Base-by-base conservation (phyloP, 1,284 basidiomycete species). In the Ganoderma meredithae region DNA sequence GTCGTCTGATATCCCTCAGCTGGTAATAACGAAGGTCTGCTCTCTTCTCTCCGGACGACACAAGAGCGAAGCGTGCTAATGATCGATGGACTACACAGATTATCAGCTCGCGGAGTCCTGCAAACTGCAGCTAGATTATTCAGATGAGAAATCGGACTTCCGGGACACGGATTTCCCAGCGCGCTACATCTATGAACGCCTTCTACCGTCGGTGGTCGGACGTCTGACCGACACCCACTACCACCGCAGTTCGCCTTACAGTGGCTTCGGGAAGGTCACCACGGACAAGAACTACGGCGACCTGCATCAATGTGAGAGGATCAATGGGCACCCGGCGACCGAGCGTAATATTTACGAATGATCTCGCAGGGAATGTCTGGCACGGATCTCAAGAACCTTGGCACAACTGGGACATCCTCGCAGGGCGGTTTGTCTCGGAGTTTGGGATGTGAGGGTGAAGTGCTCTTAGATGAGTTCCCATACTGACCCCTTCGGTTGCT, bases 391-490 rank as follows among this genome's bases (percentile, higher is more conserved):
- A 96, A 78, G 92, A 96, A 75, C 90, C 94, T 0, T 97, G 95
- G 93, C 88, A 93, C 70, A 92, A 95, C 72, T 97, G 95, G 93
- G 93, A 95, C 75, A 89, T 88, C 62, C 86, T 97, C 17, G 85
- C 92, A 0, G 94, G 94, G 56, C 88, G 95, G 49, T 96, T 96
- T 79, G 93, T 96, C 33, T 95, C 93, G n/a, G 93, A 95, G 76
- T 94, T 95, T 74, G 93, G 93, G 73, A 95, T 94, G 94, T 92
- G 75, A 72, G 90, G 22, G 19, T 19, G 13, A 3, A 15, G n/a
- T 41, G 36, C 33, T 53, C 43, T 58, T 52, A 41, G 47, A 43
- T 36, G 33, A 31, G 17, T 63, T 44, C 63, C 40, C 25, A 53
- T 61, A 47, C 52, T 69, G 17, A 67, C 39, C 61, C 19, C 60